Evolutionary conservation across 2,329 filamentous ascomycete species (phyloP).

Genomic region (Colletotrichum chrysophilum): DNA sequence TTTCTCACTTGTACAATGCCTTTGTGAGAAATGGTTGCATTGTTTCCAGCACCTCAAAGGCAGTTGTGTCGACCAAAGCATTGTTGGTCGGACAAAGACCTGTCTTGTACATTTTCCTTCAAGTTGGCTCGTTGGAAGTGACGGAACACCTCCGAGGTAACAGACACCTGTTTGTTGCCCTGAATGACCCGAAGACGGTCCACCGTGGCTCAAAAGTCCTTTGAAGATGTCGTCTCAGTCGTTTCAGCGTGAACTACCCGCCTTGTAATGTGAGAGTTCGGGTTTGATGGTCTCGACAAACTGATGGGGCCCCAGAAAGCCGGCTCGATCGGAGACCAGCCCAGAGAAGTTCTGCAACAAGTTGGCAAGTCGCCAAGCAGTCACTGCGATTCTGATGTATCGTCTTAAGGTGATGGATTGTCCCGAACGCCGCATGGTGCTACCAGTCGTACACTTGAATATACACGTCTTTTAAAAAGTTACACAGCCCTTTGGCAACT

Average conservation of each 20-base stretch:
- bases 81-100: background rate
- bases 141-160: background rate
- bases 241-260: background rate
- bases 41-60: background rate
- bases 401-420: slow-evolving; percentile 2
- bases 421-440: slow-evolving; percentile 18
- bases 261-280: background rate
- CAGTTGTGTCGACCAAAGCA: background rate
- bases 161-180: background rate
- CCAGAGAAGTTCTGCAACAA: background rate
- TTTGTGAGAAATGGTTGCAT: background rate
- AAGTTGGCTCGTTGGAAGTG: too few species aligned
- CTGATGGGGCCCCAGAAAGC: background rate
- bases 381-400: background rate
- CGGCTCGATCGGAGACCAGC: background rate
- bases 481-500: slow-evolving; percentile 4
- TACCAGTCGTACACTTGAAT: slow-evolving; percentile 28
- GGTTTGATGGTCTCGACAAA: background rate
- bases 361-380: background rate
- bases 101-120: background rate
- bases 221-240: background rate
- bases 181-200: background rate
- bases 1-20: background rate
- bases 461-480: slow-evolving; percentile 30
- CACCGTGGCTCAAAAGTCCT: background rate